A percentile compares a stretch with the other conserved stretches of the same genome.
These are phyloP conservation scores for Pseudonitzschia pungens DNA, from an alignment of 108 stramenopile genomes.

Conservation along the genomic window DNA sequence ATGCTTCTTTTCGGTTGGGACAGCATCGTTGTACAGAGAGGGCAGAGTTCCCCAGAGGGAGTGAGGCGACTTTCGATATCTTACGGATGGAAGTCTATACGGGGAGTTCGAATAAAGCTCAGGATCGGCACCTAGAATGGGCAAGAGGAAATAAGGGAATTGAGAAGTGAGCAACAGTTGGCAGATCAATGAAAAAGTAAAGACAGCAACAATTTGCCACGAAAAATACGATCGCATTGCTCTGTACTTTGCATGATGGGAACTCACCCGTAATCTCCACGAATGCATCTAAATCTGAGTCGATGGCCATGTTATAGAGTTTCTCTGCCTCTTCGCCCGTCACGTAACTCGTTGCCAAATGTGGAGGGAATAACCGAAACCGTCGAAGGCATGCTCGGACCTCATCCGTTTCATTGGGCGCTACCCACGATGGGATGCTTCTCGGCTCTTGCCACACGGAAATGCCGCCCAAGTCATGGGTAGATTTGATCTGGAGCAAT, in stretches of 20 bases:
- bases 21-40: conserved; percentile 44
- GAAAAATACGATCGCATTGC: too few species aligned
- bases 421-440: conserved; percentile 74
- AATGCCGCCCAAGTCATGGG: conserved; percentile 66
- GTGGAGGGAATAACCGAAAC: conserved; percentile 72
- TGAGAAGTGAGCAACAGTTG: background rate
- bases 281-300: conserved; percentile 46
- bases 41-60: conserved; percentile 86
- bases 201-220: background rate
- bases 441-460: conserved; percentile 74
- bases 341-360: conserved; percentile 73
- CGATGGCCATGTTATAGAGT: conserved; percentile 52
- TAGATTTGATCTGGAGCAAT: conserved; percentile 67
- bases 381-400: conserved; percentile 54
- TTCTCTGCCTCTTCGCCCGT: conserved; percentile 73
- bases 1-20: conserved; percentile 33
- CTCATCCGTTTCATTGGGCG: conserved; percentile 33
- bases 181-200: background rate
- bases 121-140: conserved; percentile 56
- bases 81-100: conserved; percentile 63
- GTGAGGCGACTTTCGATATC: conserved; percentile 82
- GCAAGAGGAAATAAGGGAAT: background rate
- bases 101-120: conserved; percentile 67
- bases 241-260: too few species aligned
- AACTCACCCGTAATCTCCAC: conserved; percentile 52